Evolutionary conservation across 2,329 filamentous ascomycete species (phyloP), one percentile per base, ranked within the genome.

Genomic region (Lachnellula occidentalis): DNA sequence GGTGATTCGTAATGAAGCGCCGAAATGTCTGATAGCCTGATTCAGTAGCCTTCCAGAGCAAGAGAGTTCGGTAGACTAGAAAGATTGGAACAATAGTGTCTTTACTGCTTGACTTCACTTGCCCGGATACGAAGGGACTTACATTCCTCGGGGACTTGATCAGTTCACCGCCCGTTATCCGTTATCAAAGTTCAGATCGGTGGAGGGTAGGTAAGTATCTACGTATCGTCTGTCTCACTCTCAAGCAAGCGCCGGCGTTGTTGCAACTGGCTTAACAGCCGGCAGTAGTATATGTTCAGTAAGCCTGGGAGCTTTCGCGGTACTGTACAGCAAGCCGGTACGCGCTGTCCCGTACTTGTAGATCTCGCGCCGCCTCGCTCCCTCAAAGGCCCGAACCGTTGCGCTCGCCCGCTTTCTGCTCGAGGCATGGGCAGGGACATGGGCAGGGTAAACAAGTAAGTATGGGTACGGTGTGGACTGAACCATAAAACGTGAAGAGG

Each of bases 351-450:
- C 24, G 46, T 37, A 22, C 5, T 31, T 27, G 31, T 14, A 31
- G 27, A 31, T 48, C 17, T 19, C 42, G 6, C 42, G 15, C 34
- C 37, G 24, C 50, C 22, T 34, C 36, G 27, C 42, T 46, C 50
- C 22, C 34, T 31, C 36, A 39, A 52, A 52, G 50, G 50, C n/a
- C 50, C 50, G 50, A 52, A 47, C 50, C 50, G 50, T 37, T 21
- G 42, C 31, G 9, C 11, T 21, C n/a, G 45, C 19, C 27, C 17
- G 21, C 43, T 15, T 17, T 27, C 4, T 31, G 24, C n/a, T 48
- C 19, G 27, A 6, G 22, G 14, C 5, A 24, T 34, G 21, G 45
- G 45, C 24, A 15, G 15, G 45, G 43, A 22, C n/a, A 15, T 17
- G 36, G n/a, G n/a, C n/a, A n/a, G n/a, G n/a, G n/a, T n/a, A n/a